Conservation (phyloP, 1,284 basidiomycete genomes). For the Trametes polyzona region DNA sequence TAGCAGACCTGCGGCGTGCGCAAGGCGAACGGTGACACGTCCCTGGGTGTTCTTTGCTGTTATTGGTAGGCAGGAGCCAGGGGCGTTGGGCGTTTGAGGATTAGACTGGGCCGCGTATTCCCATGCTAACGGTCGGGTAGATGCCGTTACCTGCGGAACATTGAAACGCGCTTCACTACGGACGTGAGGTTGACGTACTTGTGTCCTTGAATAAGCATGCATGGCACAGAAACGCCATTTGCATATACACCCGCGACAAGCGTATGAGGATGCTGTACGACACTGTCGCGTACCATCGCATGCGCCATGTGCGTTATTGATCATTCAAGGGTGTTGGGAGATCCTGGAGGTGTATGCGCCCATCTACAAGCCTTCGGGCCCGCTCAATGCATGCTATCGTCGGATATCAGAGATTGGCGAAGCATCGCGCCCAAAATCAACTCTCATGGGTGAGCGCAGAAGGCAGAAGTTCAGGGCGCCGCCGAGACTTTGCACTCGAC, state of each 20-base stretch:
- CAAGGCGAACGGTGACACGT: not conserved
- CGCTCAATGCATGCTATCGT: no score
- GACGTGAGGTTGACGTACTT: not conserved
- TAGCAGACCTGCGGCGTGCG: no score
- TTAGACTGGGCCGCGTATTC: not conserved
- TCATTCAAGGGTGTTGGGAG: no score
- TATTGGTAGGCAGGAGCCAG: not conserved
- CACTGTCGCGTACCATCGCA: no score
- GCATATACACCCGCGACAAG: not conserved
- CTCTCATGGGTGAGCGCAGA: not conserved
- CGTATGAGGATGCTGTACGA: no score
- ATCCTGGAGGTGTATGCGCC: not conserved
- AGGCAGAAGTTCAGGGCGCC: no score
- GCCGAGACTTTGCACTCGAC: no score
- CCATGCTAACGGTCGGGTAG: conserved; percentile 4
- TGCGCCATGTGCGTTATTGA: no score
- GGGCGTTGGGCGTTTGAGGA: not conserved
- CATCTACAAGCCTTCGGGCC: no score
- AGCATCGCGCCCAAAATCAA: not conserved
- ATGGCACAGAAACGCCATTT: no score
- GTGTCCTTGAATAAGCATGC: no score
- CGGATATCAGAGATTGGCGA: conserved; percentile 1
- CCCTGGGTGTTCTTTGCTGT: not conserved
- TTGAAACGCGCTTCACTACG: not conserved
- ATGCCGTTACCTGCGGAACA: not conserved